Percentiles rank a stretch among this genome's conserved stretches.
Evolutionary conservation across 2,329 filamentous ascomycete genomes (phyloP).

Genomic region (Aureobasidium sp.): DNA sequence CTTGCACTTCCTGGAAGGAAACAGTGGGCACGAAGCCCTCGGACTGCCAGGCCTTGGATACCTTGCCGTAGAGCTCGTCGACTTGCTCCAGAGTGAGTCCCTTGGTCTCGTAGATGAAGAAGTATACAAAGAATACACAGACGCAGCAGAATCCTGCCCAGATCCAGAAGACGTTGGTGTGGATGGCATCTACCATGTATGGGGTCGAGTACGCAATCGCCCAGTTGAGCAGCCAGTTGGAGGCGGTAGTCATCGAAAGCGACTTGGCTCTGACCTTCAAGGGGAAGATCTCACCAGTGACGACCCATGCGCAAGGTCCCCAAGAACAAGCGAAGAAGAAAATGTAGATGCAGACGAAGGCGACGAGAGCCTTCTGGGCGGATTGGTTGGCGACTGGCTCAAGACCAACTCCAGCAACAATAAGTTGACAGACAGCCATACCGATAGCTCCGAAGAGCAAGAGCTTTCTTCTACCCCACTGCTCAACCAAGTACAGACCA

Average conservation of each 20-base stretch:
- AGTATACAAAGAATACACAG: conserved; percentile 37
- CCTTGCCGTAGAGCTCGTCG: conserved; percentile 66
- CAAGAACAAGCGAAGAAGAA: conserved; percentile 27
- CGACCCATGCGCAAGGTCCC: conserved; percentile 31
- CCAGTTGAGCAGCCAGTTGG: conserved; percentile 56
- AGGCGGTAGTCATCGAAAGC: conserved; percentile 29
- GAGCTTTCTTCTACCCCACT: conserved; percentile 64
- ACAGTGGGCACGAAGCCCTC: conserved; percentile 42
- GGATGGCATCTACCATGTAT: conserved; percentile 58
- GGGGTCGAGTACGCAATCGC: conserved; percentile 67
- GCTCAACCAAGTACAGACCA: conserved; percentile 59
- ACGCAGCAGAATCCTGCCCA: conserved; percentile 50
- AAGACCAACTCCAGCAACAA: conserved; percentile 41
- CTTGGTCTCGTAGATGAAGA: conserved; percentile 71
- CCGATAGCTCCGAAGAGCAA: conserved; percentile 66
- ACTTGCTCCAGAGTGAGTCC: conserved; percentile 74
- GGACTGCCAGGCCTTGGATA: conserved; percentile 49
- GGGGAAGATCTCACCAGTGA: conserved; percentile 41
- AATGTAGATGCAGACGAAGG: conserved; percentile 31
- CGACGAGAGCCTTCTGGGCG: conserved; percentile 27
- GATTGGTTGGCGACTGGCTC: conserved; percentile 16
- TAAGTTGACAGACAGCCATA: conserved; percentile 51
- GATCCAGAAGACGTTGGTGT: conserved; percentile 33
- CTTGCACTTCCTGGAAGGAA: conserved; percentile 37
- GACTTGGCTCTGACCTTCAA: conserved; percentile 39